Percentiles rank a stretch among this genome's conserved stretches.
These are phyloP conservation scores for Silybum marianum DNA, from an alignment of 129 eudicot genomes.

Conservation along the genomic window DNA sequence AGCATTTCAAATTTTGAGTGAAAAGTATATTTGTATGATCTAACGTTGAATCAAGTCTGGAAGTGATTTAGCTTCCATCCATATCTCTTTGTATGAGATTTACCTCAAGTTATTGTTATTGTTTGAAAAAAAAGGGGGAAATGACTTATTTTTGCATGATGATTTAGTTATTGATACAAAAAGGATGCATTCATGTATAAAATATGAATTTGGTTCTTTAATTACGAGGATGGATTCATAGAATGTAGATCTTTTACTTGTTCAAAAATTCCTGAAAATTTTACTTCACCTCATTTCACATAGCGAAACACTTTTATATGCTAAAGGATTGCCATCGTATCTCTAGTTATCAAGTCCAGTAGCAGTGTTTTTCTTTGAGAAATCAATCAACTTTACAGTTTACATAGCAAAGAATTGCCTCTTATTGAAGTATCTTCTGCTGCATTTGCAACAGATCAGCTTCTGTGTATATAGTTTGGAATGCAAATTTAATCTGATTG, in stretches of 20 bases:
- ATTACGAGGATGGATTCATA: no score
- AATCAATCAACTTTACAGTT: background rate
- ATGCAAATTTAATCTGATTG: background rate
- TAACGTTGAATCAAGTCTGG: background rate
- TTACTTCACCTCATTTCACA: background rate
- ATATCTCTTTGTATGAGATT: background rate
- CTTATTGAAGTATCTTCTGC: background rate
- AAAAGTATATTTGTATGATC: background rate
- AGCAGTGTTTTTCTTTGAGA: background rate
- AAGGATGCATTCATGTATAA: no score
- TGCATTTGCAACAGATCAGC: background rate
- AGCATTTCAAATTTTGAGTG: background rate
- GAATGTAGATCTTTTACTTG: background rate
- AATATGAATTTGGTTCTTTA: no score
- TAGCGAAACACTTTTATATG: background rate
- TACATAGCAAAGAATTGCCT: background rate
- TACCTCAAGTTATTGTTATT: background rate
- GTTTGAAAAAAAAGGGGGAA: background rate
- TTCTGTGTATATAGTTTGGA: background rate
- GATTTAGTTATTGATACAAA: background rate
- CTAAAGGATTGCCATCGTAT: background rate
- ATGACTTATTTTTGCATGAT: background rate
- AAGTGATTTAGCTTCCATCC: background rate
- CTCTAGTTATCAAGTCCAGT: background rate
- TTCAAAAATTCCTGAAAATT: conserved; percentile 1